These are phyloP conservation scores for Ananas comosus DNA, from an alignment of 176 grass and related monocot species.

Conservation along the genomic window DNA sequence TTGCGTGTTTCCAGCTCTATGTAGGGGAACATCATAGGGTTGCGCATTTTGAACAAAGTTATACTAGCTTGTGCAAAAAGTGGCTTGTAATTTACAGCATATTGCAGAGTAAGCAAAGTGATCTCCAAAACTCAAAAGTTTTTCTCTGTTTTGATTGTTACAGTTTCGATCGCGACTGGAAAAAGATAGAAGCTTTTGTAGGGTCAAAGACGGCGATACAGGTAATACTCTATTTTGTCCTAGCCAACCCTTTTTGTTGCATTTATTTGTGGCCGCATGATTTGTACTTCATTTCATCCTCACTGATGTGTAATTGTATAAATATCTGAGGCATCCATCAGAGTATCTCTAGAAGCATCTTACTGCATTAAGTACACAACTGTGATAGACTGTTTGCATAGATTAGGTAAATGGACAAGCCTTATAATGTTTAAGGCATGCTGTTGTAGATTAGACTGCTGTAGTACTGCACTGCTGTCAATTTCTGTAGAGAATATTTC, in stretches of 20 bases:
- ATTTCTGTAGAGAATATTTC: no score
- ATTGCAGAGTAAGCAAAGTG: neutral
- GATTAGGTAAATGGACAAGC: no score
- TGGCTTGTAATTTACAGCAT: neutral
- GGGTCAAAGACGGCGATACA: slow-evolving; percentile 90
- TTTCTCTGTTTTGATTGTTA: slow-evolving; percentile 13
- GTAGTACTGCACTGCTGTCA: no score
- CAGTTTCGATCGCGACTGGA: slow-evolving; percentile 95
- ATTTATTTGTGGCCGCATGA: neutral
- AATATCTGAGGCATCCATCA: no score
- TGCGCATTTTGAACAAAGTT: neutral
- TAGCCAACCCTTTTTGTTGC: neutral
- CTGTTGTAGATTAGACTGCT: no score
- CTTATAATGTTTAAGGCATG: no score
- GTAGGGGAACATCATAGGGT: neutral
- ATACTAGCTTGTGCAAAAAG: neutral
- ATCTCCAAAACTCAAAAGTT: neutral
- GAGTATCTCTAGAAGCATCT: no score
- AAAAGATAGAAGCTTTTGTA: slow-evolving; percentile 76
- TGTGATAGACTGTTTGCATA: no score
- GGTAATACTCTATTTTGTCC: slow-evolving; percentile 24
- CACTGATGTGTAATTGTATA: no score
- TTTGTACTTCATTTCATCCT: no score
- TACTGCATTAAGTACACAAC: no score
- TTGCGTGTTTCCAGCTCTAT: no score